Percentiles rank a stretch among this genome's conserved stretches.
These are phyloP conservation scores for Candida tropicalis DNA, from an alignment of 1,139 yeast species.

Conservation along the genomic window DNA sequence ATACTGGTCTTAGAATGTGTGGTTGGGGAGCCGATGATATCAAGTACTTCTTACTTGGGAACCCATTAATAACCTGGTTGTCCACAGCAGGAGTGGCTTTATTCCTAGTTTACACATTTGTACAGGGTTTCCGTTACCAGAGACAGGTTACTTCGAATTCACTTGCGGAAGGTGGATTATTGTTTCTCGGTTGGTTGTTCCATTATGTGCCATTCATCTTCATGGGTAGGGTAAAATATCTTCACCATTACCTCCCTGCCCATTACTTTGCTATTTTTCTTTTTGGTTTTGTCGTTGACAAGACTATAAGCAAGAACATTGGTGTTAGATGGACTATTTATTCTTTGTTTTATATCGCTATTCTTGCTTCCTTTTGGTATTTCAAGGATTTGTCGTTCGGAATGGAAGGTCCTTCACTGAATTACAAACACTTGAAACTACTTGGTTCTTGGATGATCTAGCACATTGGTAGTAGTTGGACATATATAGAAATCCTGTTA, in stretches of 20 bases:
- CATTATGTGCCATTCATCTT: constrained; percentile 87
- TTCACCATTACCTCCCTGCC: constrained; percentile 97
- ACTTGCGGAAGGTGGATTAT: constrained; percentile 38
- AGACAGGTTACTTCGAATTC: constrained; percentile 27
- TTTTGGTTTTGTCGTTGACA: constrained; percentile 39
- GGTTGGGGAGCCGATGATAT: constrained; percentile 54
- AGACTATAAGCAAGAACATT: constrained; percentile 18
- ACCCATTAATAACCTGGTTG: constrained; percentile 68
- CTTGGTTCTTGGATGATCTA: constrained; percentile 32
- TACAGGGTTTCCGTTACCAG: constrained; percentile 32
- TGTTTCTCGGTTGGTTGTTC: constrained; percentile 91
- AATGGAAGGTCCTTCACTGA: constrained; percentile 31
- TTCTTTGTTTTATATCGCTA: constrained; percentile 22
- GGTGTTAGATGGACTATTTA: constrained; percentile 18
- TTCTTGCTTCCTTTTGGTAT: constrained; percentile 33
- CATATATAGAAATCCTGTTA: too few species aligned
- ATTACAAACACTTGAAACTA: constrained; percentile 28
- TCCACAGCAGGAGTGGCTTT: constrained; percentile 36
- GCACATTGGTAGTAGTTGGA: too few species aligned
- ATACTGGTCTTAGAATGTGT: constrained; percentile 69
- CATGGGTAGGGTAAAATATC: constrained; percentile 97
- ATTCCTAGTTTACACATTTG: constrained; percentile 23
- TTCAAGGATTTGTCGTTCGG: constrained; percentile 35
- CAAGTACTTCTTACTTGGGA: constrained; percentile 66
- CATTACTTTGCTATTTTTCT: constrained; percentile 90